Conservation (phyloP, 345 rosid species). For the Sapria himalayana region DNA sequence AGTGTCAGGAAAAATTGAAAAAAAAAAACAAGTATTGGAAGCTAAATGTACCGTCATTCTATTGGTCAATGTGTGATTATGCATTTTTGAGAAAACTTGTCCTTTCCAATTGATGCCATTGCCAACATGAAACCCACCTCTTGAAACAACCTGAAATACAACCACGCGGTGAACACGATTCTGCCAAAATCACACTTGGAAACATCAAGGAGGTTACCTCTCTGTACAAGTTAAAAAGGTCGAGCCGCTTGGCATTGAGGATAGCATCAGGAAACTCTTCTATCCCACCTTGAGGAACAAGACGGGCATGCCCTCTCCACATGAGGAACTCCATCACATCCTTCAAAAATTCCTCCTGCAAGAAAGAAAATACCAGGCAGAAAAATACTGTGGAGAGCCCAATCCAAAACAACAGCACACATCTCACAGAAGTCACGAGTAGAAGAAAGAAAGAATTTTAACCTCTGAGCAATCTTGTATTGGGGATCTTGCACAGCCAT, state of each 20-base stretch:
- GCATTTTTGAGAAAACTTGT: conserved; percentile 99
- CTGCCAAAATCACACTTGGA: conserved; percentile 4
- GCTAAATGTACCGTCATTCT: conserved; percentile 68
- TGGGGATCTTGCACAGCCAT: conserved; percentile 91
- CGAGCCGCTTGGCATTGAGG: conserved; percentile 88
- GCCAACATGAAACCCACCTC: conserved; percentile 98
- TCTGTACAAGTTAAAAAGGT: conserved; percentile 86
- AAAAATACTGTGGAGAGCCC: not conserved
- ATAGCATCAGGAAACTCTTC: conserved; percentile 94
- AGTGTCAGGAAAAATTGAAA: too few relatives aligned
- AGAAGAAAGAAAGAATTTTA: conserved; percentile 7
- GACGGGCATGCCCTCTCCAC: conserved; percentile 88
- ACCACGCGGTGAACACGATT: too few relatives aligned
- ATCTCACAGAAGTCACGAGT: not conserved
- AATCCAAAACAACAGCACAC: not conserved
- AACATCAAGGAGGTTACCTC: conserved; percentile 34
- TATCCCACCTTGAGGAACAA: conserved; percentile 90
- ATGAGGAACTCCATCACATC: conserved; percentile 92
- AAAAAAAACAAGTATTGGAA: conserved; percentile 3
- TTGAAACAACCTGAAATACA: conserved; percentile 72
- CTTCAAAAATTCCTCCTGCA: conserved; percentile 88
- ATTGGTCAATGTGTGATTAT: conserved; percentile 87
- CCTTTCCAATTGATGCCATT: conserved; percentile 99
- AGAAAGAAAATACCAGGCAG: conserved; percentile 2
- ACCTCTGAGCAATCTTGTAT: conserved; percentile 96